Percentiles rank a stretch among this genome's conserved stretches.
Evolutionary conservation across 2,329 filamentous ascomycete genomes (phyloP).

Genomic region (Paraphaeosphaeria sporulosa): DNA sequence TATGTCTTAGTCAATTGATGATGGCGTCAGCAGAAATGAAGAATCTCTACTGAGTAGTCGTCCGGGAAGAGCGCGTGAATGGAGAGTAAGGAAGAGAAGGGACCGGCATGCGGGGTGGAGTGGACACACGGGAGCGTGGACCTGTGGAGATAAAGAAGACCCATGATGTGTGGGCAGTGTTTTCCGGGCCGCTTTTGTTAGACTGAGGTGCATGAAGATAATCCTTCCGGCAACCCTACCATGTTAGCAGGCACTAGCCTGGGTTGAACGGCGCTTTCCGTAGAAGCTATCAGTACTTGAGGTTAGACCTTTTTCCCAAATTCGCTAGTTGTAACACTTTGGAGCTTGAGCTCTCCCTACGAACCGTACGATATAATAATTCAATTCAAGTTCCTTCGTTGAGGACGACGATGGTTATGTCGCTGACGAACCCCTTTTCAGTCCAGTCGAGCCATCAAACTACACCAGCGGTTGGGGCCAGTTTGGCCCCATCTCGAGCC

Average conservation of each 20-base stretch:
- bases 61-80: neutral
- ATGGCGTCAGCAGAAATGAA: too few species aligned
- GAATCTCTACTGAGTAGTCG: neutral
- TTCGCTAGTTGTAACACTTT: neutral
- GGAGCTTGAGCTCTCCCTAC: neutral
- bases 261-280: neutral
- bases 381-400: neutral
- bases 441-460: neutral
- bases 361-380: neutral
- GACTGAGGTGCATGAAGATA: conserved; percentile 1
- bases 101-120: neutral
- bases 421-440: neutral
- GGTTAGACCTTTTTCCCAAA: neutral
- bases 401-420: neutral
- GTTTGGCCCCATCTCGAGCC: too few species aligned
- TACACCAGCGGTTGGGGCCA: neutral
- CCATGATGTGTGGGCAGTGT: neutral
- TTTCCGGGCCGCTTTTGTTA: neutral
- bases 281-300: neutral
- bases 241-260: neutral
- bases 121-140: neutral
- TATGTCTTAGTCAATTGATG: neutral
- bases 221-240: neutral
- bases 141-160: neutral
- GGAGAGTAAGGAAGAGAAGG: neutral